Conservation (phyloP, 78 protist genomes). For the Mastigamoeba balamuthi region DNA sequence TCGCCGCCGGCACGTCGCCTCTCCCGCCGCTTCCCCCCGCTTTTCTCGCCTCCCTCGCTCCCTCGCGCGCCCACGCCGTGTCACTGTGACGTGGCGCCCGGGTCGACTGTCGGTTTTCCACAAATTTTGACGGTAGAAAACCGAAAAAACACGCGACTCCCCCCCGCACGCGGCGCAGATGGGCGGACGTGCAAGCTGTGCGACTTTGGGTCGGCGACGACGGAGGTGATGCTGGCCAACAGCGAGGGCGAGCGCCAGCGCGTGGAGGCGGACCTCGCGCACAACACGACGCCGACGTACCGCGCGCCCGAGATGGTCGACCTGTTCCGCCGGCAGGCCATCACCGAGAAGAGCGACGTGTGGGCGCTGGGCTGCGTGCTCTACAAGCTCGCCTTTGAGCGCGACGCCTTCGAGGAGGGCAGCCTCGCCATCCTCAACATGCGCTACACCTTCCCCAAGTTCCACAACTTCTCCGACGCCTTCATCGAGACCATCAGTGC, state of each 20-base stretch:
- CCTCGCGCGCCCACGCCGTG: too few species aligned
- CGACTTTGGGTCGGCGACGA: slow-evolving; percentile 52
- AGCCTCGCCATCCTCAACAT: background rate
- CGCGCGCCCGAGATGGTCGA: slow-evolving; percentile 79
- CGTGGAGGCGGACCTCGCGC: slow-evolving; percentile 43
- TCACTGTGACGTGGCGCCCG: too few species aligned
- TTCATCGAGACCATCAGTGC: too few species aligned
- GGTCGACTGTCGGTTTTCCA: too few species aligned
- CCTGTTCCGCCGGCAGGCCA: slow-evolving; percentile 38
- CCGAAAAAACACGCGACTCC: too few species aligned
- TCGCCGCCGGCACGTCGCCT: background rate
- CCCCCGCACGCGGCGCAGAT: too few species aligned
- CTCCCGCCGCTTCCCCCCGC: too few species aligned
- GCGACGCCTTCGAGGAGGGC: background rate
- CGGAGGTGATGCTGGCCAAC: background rate
- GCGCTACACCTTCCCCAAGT: background rate
- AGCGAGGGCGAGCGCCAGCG: slow-evolving; percentile 9
- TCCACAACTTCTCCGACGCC: too few species aligned
- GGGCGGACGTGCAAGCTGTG: slow-evolving; percentile 43
- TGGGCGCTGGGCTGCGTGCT: slow-evolving; percentile 72
- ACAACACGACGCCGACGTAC: slow-evolving; percentile 49
- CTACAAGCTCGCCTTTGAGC: slow-evolving; percentile 15
- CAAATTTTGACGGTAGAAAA: too few species aligned
- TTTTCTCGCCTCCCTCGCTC: too few species aligned
- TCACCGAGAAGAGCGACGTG: slow-evolving; percentile 57